These are phyloP conservation scores for Tolypocladium pustulatum DNA, from an alignment of 2,329 filamentous ascomycete species.

Conservation along the genomic window DNA sequence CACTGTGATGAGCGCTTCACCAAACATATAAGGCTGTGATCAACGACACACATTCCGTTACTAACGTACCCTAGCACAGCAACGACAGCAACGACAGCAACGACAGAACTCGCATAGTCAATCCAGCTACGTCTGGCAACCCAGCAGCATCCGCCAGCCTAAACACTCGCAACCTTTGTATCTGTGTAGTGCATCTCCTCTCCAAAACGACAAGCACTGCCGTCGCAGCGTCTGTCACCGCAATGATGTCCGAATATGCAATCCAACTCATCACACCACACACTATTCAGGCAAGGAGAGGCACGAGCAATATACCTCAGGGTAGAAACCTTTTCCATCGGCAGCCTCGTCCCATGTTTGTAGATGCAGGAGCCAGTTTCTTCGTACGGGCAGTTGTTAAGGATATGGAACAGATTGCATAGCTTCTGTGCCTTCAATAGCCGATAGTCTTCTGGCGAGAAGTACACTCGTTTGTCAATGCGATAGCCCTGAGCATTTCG, in stretches of 20 bases:
- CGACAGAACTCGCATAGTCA: neutral
- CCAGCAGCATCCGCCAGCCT: neutral
- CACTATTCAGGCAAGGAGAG: neutral
- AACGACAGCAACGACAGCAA: neutral
- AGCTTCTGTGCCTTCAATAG: neutral
- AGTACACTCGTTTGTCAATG: neutral
- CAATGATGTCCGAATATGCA: neutral
- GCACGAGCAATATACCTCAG: neutral
- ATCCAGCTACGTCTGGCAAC: neutral
- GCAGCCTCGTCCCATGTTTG: neutral
- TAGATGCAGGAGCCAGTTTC: neutral
- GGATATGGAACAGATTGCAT: neutral
- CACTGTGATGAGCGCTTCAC: no score
- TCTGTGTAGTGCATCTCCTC: neutral
- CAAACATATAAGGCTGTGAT: no score
- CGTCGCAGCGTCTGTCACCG: neutral
- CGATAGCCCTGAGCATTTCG: neutral
- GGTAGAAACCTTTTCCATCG: neutral
- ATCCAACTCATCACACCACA: neutral
- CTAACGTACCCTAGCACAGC: no score
- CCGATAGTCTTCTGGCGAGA: neutral
- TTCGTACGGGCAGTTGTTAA: neutral
- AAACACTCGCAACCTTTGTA: neutral
- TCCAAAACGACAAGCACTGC: neutral
- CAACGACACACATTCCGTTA: no score